Evolutionary conservation across 768 basidiomycete genomes (phyloP).

Genomic region (Paxillus rubicundulus): DNA sequence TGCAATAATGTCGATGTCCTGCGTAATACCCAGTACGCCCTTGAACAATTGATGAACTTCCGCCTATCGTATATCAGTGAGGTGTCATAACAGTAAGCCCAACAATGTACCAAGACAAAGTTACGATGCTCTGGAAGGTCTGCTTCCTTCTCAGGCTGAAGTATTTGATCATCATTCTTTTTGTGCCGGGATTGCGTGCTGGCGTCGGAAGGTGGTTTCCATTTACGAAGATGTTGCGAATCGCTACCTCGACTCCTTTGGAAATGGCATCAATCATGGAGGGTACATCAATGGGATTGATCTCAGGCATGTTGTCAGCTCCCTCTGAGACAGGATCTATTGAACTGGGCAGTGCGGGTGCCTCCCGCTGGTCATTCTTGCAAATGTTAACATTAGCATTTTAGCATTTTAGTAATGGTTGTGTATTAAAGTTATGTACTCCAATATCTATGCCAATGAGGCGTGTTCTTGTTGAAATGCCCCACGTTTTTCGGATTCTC

Average conservation of each 20-base stretch:
- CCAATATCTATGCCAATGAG: background rate
- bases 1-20: constrained; percentile 5
- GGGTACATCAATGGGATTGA: too few species aligned
- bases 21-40: constrained; percentile 3
- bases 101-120: constrained; percentile 7
- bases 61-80: background rate
- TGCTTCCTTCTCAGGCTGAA: background rate
- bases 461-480: background rate
- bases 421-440: background rate
- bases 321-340: too few species aligned
- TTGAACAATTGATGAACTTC: constrained; percentile 11
- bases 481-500: background rate
- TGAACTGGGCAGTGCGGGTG: background rate
- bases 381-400: background rate
- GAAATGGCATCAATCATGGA: background rate
- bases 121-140: constrained; percentile 1
- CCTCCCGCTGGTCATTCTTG: background rate
- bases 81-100: background rate
- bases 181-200: background rate
- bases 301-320: too few species aligned
- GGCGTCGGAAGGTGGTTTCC: background rate
- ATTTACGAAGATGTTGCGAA: background rate
- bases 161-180: background rate
- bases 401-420: background rate
- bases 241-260: background rate